Conservation (phyloP, 148 eudicot species). For the Dianthus caryophyllus region DNA sequence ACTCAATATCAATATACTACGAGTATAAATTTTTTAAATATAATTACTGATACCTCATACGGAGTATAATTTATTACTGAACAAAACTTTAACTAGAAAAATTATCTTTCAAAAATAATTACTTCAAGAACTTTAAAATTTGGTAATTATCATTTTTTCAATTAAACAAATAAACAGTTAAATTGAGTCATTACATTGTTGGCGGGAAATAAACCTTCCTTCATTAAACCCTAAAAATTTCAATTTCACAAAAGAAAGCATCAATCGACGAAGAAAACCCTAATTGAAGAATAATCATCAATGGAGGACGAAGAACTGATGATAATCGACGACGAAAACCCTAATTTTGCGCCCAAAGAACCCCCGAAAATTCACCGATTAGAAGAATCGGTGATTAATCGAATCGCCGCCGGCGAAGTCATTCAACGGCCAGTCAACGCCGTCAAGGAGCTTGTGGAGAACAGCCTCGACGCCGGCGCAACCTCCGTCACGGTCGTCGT, state of each 20-base stretch:
- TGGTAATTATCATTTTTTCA: no score
- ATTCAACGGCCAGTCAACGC: constrained; percentile 91
- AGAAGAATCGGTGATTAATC: constrained; percentile 78
- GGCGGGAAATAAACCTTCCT: not conserved
- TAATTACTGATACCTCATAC: no score
- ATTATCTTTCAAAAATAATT: no score
- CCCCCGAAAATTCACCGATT: constrained; percentile 69
- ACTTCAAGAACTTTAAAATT: no score
- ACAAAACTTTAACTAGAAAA: no score
- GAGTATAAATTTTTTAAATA: no score
- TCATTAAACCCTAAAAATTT: no score
- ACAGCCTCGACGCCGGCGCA: constrained; percentile 79
- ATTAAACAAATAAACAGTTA: no score
- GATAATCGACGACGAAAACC: not conserved
- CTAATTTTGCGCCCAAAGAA: constrained; percentile 24
- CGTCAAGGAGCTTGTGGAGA: constrained; percentile 88
- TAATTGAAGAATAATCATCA: constrained; percentile 1
- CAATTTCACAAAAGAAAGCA: no score
- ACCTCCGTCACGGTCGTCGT: constrained; percentile 54
- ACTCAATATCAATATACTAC: no score
- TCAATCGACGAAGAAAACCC: constrained; percentile 7
- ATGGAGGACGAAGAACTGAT: constrained; percentile 27
- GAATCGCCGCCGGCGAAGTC: constrained; percentile 96
- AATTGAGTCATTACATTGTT: not conserved
- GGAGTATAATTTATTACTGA: no score